A percentile compares a stretch with the other conserved stretches of the same genome.
Conservation (phyloP, 352 stramenopile genomes). For the Phytopythium ostracodes region DNA sequence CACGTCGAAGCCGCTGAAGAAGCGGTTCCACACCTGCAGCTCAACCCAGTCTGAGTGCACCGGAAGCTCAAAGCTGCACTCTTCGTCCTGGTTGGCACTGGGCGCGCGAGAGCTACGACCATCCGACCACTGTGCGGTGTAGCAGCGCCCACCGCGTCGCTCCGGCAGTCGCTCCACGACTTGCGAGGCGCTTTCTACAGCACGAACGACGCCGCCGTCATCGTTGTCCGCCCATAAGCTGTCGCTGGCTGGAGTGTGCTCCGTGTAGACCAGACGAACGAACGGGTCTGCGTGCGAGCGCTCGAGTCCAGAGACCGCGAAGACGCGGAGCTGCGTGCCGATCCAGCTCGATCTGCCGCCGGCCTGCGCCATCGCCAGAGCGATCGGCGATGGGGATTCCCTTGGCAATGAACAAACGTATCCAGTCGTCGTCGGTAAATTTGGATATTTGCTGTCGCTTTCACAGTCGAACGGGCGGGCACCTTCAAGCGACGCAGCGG, state of each 20-base stretch:
- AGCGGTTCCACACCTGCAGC: constrained; percentile 64
- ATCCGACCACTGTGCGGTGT: constrained; percentile 33
- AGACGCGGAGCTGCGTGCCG: constrained; percentile 7
- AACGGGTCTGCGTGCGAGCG: constrained; percentile 42
- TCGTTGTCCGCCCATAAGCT: constrained; percentile 11
- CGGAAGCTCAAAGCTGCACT: constrained; percentile 23
- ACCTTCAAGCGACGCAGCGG: not conserved
- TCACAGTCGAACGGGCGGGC: not conserved
- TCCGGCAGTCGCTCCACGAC: not conserved
- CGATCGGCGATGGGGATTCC: not conserved
- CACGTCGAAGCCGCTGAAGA: constrained; percentile 47
- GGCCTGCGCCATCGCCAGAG: not conserved
- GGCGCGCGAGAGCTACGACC: not conserved
- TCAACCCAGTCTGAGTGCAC: constrained; percentile 37
- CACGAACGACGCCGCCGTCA: constrained; percentile 1
- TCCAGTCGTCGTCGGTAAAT: not conserved
- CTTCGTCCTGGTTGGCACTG: too few relatives aligned
- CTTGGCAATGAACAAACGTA: not conserved
- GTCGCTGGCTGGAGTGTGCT: constrained; percentile 3
- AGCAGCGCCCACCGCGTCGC: not conserved
- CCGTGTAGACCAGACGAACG: constrained; percentile 39
- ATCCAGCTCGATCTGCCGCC: not conserved
- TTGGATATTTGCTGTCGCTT: not conserved
- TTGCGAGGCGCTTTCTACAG: not conserved
- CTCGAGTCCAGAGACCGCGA: constrained; percentile 38